Evolutionary conservation across 2,329 filamentous ascomycete species (phyloP), one percentile per base, ranked within the genome.

Genomic region (Penicillium sp.): DNA sequence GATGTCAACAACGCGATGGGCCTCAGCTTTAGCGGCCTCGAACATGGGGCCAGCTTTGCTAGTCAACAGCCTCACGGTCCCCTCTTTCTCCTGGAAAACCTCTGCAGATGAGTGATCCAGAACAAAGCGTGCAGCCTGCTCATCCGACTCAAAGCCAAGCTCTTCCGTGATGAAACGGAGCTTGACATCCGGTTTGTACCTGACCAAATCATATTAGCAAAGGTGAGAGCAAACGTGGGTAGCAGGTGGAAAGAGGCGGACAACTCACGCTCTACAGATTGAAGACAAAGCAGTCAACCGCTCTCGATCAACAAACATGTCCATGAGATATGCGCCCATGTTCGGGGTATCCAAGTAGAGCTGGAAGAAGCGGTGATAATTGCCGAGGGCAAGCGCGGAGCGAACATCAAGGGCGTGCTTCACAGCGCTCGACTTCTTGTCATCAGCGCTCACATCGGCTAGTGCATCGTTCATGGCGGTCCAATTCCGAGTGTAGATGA

Each of bases 291-390:
- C 93, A 65, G 86, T 84, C 57, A 98, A 81, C 62, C 93, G 88
- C 76, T 98, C 91, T 66, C 93, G 85, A 63, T 84, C 84, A 68
- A 97, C 86, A 76, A 98, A 97, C 88, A 95, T 96, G 75, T 98
- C 93, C 88, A 98, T 95, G 44, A 98, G 81, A 72, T 97, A 97
- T 60, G 87, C 90, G 53, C 93, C 91, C 90, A 98, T 95, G 64
- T 95, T 94, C 43, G 90, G 90, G 25, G 90, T 90, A 67, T 91
- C 85, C 58, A 94, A 82, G 70, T 96, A 98, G 39, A 98, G 81
- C 74, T 88, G 87, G 80, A 98, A 97, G 72, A 98, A 97, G 68
- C 83, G 91, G 74, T 98, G 91, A 70, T 96, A 96, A 73, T 97
- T 97, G 62, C 90, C 90, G 67, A 94, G 77, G 44, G 93, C 91